Evolutionary conservation across 2,329 filamentous ascomycete genomes (phyloP).

Genomic region (Akanthomyces lecanii): DNA sequence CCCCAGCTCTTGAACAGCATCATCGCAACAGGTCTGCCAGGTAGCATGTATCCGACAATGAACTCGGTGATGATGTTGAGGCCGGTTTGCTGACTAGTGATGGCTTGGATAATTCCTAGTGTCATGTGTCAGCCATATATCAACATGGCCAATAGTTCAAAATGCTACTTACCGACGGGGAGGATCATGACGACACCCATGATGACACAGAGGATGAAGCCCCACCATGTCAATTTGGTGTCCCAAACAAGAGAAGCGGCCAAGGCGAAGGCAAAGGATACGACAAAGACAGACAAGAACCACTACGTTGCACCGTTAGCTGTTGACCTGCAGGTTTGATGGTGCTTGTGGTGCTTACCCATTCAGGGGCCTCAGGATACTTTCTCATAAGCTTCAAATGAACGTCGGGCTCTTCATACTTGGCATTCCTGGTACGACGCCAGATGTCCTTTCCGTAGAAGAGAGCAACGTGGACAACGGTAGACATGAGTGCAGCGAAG

Average conservation of each 20-base stretch:
- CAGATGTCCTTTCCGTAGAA: slow-evolving; percentile 50
- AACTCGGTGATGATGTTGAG: slow-evolving; percentile 38
- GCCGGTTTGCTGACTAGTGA: slow-evolving; percentile 36
- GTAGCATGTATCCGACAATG: slow-evolving; percentile 37
- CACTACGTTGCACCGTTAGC: slow-evolving; percentile 30
- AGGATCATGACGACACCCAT: slow-evolving; percentile 40
- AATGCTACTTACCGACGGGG: slow-evolving; percentile 31
- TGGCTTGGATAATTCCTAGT: slow-evolving; percentile 29
- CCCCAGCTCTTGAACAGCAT: slow-evolving; percentile 37
- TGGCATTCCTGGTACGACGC: slow-evolving; percentile 28
- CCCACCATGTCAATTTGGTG: slow-evolving; percentile 43
- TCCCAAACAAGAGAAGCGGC: slow-evolving; percentile 32
- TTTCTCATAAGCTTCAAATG: slow-evolving; percentile 53
- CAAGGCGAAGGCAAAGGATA: slow-evolving; percentile 46
- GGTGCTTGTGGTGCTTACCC: slow-evolving; percentile 25
- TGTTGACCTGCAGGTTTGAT: neutral
- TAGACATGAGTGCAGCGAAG: slow-evolving; percentile 52
- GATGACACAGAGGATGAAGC: slow-evolving; percentile 36
- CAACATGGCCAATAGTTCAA: slow-evolving; percentile 39
- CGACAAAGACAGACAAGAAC: slow-evolving; percentile 44
- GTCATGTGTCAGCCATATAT: neutral
- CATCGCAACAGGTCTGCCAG: slow-evolving; percentile 33
- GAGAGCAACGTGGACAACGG: slow-evolving; percentile 48
- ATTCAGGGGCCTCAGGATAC: slow-evolving; percentile 51
- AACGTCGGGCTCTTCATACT: slow-evolving; percentile 43